These are phyloP conservation scores for Lactifluus subvellereus DNA, from an alignment of 768 basidiomycete genomes.

Conservation along the genomic window DNA sequence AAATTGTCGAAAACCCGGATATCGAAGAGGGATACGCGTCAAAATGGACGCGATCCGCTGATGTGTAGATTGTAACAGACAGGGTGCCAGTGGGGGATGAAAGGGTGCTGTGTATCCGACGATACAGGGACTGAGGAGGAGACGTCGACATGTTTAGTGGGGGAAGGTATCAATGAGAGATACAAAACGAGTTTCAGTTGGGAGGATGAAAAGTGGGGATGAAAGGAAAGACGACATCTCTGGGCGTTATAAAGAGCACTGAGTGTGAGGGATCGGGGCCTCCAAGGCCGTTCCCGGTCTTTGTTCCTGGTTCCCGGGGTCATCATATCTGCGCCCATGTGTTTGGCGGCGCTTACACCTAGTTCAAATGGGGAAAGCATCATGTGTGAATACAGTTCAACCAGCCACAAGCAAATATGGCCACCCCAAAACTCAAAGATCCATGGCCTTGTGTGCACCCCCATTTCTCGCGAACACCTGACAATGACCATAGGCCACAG, in stretches of 20 bases:
- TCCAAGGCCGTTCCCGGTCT: slow-evolving; percentile 14
- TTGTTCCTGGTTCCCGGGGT: slow-evolving; percentile 15
- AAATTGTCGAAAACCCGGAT: not conserved
- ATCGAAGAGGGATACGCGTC: not conserved
- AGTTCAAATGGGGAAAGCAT: not conserved
- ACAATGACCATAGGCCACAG: not conserved
- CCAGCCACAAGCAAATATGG: not conserved
- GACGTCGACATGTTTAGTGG: not conserved
- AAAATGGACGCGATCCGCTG: not conserved
- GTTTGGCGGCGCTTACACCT: slow-evolving; percentile 1
- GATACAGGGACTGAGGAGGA: not conserved
- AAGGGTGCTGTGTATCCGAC: not conserved
- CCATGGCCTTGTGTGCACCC: not conserved
- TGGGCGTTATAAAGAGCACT: slow-evolving; percentile 6
- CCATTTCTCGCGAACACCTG: not conserved
- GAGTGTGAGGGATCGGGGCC: not conserved
- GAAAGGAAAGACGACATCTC: not conserved
- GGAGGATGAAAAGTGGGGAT: slow-evolving; percentile 5
- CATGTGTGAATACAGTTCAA: not conserved
- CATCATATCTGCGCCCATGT: not conserved
- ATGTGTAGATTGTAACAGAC: not conserved
- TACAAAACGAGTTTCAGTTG: not conserved
- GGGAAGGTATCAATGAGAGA: not conserved
- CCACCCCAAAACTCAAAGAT: slow-evolving; percentile 6
- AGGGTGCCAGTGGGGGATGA: not conserved